phyloP scores from a whole-genome alignment of 1,284 basidiomycete species.

The Caloboletus inedulis region DNA sequence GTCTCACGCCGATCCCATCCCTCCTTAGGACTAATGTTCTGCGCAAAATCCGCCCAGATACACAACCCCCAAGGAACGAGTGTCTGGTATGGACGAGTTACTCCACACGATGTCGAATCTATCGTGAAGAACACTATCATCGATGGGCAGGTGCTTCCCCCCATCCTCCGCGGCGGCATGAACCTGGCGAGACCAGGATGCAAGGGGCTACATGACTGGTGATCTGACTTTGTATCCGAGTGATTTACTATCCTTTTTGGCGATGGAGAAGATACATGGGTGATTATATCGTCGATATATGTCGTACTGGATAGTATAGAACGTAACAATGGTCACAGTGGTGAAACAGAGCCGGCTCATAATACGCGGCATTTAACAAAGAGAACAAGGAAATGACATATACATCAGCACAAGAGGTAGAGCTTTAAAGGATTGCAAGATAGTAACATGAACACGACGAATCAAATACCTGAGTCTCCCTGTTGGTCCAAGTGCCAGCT shows the following conservation, averaged over 20 bases:
- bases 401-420: slow-evolving; percentile 4
- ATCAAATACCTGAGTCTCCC: slow-evolving; percentile 17
- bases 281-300: slow-evolving; percentile 30
- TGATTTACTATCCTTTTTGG: not conserved
- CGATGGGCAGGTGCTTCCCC: slow-evolving; percentile 76
- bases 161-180: slow-evolving; percentile 78
- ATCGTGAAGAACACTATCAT: slow-evolving; percentile 88
- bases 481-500: slow-evolving; percentile 19
- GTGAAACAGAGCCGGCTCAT: slow-evolving; percentile 6
- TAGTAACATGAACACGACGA: slow-evolving; percentile 6
- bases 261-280: slow-evolving; percentile 6
- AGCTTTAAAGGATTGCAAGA: slow-evolving; percentile 4
- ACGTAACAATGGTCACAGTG: slow-evolving; percentile 6
- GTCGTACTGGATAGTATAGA: slow-evolving; percentile 29
- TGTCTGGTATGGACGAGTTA: slow-evolving; percentile 93
- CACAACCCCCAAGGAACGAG: slow-evolving; percentile 81
- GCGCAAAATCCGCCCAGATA: slow-evolving; percentile 48
- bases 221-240: slow-evolving; percentile 17
- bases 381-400: slow-evolving; percentile 1
- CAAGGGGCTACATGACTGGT: slow-evolving; percentile 73
- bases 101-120: slow-evolving; percentile 81
- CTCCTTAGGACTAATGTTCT: not conserved
- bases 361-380: slow-evolving; percentile 11
- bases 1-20: slow-evolving; percentile 1
- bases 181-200: slow-evolving; percentile 70